Evolutionary conservation across 305 asterid species (phyloP).

Genomic region (Fraxinus sp.): DNA sequence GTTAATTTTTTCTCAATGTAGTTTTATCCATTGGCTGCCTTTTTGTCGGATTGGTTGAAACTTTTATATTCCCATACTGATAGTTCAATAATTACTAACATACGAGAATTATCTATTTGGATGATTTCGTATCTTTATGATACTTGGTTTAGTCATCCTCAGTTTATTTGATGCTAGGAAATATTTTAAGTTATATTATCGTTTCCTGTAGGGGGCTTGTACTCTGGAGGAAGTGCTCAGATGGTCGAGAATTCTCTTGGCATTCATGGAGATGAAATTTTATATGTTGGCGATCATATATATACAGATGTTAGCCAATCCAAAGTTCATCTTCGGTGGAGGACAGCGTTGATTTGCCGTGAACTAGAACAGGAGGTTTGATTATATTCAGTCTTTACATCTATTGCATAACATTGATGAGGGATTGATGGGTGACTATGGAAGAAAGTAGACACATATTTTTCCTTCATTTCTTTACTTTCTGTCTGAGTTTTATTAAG

Average conservation of each 20-base stretch:
- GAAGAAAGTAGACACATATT: background rate
- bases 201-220: conserved; percentile 61
- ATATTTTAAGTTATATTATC: background rate
- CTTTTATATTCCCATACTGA: background rate
- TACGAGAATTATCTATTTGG: background rate
- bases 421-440: background rate
- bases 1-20: background rate
- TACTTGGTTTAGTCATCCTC: background rate
- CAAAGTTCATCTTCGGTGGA: conserved; percentile 88
- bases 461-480: background rate
- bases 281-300: conserved; percentile 91
- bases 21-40: background rate
- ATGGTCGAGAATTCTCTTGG: conserved; percentile 84
- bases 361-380: conserved; percentile 88
- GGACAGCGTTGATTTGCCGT: conserved; percentile 88
- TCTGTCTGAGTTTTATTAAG: background rate
- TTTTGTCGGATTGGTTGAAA: background rate
- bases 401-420: conserved; percentile 11
- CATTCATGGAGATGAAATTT: conserved; percentile 84
- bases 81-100: background rate
- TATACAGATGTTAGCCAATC: conserved; percentile 94
- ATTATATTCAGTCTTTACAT: conserved; percentile 10
- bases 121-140: background rate
- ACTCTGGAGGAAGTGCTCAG: conserved; percentile 95
- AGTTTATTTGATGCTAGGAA: background rate